Evolutionary conservation across 768 basidiomycete genomes (phyloP).

Genomic region (Grammothele lineata): DNA sequence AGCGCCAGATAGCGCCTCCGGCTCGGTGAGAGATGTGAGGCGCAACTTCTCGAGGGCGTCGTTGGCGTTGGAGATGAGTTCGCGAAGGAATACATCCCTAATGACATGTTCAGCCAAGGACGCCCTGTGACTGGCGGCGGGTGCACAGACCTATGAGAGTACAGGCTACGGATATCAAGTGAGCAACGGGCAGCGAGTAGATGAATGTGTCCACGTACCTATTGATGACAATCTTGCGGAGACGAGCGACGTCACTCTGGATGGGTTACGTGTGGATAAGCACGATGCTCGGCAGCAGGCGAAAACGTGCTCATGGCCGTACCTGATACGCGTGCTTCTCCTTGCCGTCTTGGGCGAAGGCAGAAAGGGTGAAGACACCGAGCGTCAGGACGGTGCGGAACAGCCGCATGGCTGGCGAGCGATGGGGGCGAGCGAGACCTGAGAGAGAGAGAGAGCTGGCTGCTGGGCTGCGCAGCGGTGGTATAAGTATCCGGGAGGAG

Average conservation of each 20-base stretch:
- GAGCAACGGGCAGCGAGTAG: background rate
- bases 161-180: conserved; percentile 48
- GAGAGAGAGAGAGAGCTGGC: background rate
- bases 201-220: conserved; percentile 39
- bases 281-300: no score
- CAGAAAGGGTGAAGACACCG: conserved; percentile 39
- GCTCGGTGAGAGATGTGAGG: conserved; percentile 76
- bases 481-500: conserved; percentile 10
- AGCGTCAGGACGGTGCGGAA: conserved; percentile 42
- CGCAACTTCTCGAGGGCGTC: conserved; percentile 96
- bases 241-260: conserved; percentile 89
- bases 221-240: conserved; percentile 92
- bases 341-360: conserved; percentile 49
- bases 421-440: background rate
- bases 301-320: conserved; percentile 11
- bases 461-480: background rate
- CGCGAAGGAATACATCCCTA: conserved; percentile 84
- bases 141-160: conserved; percentile 66
- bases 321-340: conserved; percentile 74
- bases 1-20: conserved; percentile 61
- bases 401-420: conserved; percentile 49
- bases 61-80: conserved; percentile 91
- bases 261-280: no score
- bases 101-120: background rate
- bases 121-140: background rate